Evolutionary conservation across 345 rosid species (phyloP), one percentile per base, ranked within the genome.

Genomic region (Aurinia saxatilis): DNA sequence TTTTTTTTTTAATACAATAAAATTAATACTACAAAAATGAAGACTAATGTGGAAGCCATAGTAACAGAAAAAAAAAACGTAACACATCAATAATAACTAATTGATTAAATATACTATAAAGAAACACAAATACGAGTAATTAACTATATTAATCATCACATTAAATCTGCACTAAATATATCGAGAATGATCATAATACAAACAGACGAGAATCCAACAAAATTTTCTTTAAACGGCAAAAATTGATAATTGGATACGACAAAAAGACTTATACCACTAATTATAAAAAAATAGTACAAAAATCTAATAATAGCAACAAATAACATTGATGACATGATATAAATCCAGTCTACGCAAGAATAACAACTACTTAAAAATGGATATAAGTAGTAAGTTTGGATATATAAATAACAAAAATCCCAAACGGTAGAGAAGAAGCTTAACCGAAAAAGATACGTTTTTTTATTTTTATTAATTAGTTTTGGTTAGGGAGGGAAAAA

Each of bases 401-500:
- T n/a, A 56, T 29, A 21, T 1, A 1, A 21, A 21, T 21, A 21
- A 21, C 2, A 21, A 54, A 66, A 66, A 47, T 57, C n/a, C 42
- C 31, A 57, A 49, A 57, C 46, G 54, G 62, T 42, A 30, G 50
- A 27, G 37, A 21, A 21, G 57, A 17, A 29, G 60, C 49, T 17
- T 64, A 65, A 66, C 71, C 71, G 71, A 40, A 50, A 57, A 16
- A 66, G 72, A 67, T 47, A 38, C 49, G 48, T 30, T 23, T 2
- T 7, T 3, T n/a, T n/a, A n/a, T n/a, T n/a, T n/a, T n/a, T n/a
- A n/a, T n/a, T n/a, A n/a, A n/a, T n/a, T n/a, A 11, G 8, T 25
- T 52, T 45, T 57, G 57, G 49, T 50, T 39, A 57, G 35, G 44
- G 68, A 7, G 40, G 35, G 29, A 13, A 3, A 16, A 60, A 19